A percentile compares a stretch with the other conserved stretches of the same genome.
Evolutionary conservation across 2,329 filamentous ascomycete species (phyloP).

Genomic region (Metarhizium anisopliae): DNA sequence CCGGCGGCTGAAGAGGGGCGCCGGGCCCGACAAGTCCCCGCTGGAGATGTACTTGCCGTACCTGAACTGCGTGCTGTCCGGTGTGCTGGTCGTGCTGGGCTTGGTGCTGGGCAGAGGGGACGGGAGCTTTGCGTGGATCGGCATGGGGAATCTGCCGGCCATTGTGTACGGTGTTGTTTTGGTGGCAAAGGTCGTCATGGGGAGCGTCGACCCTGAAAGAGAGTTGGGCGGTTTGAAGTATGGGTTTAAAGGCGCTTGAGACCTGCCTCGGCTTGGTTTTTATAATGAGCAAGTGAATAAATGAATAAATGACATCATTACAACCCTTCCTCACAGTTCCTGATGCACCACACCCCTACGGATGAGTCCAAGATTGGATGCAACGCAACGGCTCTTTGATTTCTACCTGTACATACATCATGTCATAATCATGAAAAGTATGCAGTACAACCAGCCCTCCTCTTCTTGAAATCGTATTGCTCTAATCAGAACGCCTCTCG

Average conservation of each 20-base stretch:
- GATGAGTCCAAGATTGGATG: too few species aligned
- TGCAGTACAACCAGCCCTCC: background rate
- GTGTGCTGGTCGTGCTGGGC: slow-evolving; percentile 39
- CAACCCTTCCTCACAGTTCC: background rate
- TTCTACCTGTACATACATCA: background rate
- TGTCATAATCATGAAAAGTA: slow-evolving; percentile 1
- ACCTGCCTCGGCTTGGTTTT: background rate
- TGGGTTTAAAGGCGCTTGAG: slow-evolving; percentile 56
- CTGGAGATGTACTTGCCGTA: slow-evolving; percentile 50
- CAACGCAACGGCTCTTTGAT: background rate
- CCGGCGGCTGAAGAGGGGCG: slow-evolving; percentile 9
- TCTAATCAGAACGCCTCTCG: background rate
- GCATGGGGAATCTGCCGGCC: slow-evolving; percentile 42
- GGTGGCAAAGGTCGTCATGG: slow-evolving; percentile 56
- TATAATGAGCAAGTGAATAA: background rate
- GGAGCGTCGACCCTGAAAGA: slow-evolving; percentile 56
- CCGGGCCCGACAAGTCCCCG: slow-evolving; percentile 26
- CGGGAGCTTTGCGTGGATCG: slow-evolving; percentile 27
- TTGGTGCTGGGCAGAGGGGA: slow-evolving; percentile 25
- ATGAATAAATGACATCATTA: background rate
- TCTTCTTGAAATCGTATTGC: background rate
- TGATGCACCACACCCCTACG: too few species aligned
- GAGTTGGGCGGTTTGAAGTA: slow-evolving; percentile 56
- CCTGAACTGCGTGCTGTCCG: slow-evolving; percentile 49
- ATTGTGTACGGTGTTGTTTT: slow-evolving; percentile 54